Evolutionary conservation across 2,329 filamentous ascomycete genomes (phyloP), one percentile per base, ranked within the genome.

Genomic region (Magnaporthiopsis rhizophila): DNA sequence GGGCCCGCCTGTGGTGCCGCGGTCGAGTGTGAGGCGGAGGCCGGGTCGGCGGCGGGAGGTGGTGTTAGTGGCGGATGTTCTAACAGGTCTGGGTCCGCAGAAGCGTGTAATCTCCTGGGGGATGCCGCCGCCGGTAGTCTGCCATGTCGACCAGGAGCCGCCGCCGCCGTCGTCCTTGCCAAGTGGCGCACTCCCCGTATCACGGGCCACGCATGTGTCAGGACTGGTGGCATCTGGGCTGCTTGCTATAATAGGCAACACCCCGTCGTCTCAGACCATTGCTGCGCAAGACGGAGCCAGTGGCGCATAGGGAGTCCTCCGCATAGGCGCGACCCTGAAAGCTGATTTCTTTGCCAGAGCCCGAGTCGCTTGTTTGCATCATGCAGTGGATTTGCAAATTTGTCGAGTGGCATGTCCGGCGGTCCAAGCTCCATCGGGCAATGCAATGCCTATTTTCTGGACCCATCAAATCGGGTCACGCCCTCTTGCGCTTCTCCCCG

Each of bases 1-100:
- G 66, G 61, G 64, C 65, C 36, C 45, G 65, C 36, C 64, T 64
- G 61, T 63, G 65, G 30, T 62, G 65, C 3, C 64, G 65, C 30
- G 62, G 65, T 26, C 62, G 66, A 15, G n/a, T 28, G n/a, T 21
- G 57, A 12, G 5, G 50, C 58, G 24, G 53, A 36, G 53, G 30
- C 61, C 30, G 56, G n/a, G 53, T 30, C 50, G 45, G n/a, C 61
- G 56, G 56, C 62, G 32, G 62, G 32, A 26, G 58, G 26, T 28
- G 13, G 13, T 38, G 58, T 11, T 24, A 30, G 32, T 36, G 58
- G 32, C 8, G 58, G 32, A 30, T 30, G 3, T 5, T 53, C 18
- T 4, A 21, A 11, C 45, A 53, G 45, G 45, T n/a, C 45, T 8
- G 45, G 21, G 45, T 21, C 45, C 45, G 13, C 38, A 15, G 18